phyloP scores from a whole-genome alignment of 1,284 basidiomycete genomes.

The Leucoagaricus sp. region DNA sequence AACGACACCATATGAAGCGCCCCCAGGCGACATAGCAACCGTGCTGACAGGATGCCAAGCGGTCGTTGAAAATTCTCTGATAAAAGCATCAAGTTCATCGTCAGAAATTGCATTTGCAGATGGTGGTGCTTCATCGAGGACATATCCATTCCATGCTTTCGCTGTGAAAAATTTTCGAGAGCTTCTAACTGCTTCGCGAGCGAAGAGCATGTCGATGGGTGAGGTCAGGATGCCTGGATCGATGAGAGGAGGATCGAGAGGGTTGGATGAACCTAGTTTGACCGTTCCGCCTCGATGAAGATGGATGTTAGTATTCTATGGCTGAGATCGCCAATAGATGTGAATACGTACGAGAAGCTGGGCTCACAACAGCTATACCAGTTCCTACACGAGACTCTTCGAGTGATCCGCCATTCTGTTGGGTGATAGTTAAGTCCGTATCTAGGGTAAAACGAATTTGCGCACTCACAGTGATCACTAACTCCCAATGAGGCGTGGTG shows the following conservation, averaged over 20 bases:
- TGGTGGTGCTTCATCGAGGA: conserved; percentile 25
- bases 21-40: conserved; percentile 30
- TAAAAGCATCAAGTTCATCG: conserved; percentile 25
- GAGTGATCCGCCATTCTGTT: conserved; percentile 6
- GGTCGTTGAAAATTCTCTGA: conserved; percentile 19
- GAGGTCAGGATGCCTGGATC: conserved; percentile 35
- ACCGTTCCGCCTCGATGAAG: conserved; percentile 33
- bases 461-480: conserved; percentile 20
- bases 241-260: conserved; percentile 40
- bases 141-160: conserved; percentile 33
- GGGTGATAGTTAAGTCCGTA: not conserved
- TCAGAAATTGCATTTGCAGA: conserved; percentile 20
- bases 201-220: conserved; percentile 36
- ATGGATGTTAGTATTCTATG: not conserved
- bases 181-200: conserved; percentile 33
- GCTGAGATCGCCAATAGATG: not conserved
- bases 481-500: conserved; percentile 24
- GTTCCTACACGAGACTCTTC: conserved; percentile 18
- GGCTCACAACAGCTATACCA: conserved; percentile 5
- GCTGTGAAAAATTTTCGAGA: conserved; percentile 30
- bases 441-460: not conserved
- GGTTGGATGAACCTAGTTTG: conserved; percentile 32
- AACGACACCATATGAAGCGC: conserved; percentile 28
- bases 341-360: conserved; percentile 8
- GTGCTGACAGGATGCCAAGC: conserved; percentile 31